Evolutionary conservation across 1,284 basidiomycete species (phyloP).

Genomic region (Ganoderma meredithae): DNA sequence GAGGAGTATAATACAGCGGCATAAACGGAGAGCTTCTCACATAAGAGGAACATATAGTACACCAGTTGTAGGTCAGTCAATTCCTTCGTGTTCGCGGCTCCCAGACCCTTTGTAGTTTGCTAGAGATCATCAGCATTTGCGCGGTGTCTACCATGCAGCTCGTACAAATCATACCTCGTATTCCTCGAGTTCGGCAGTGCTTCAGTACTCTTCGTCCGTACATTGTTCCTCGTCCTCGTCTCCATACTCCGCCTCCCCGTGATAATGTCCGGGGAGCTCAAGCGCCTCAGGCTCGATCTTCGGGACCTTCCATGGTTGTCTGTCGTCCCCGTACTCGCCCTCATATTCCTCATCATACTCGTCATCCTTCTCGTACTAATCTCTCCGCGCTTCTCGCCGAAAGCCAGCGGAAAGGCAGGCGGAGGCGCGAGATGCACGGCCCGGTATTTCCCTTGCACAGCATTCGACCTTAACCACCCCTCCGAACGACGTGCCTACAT

Average conservation of each 20-base stretch:
- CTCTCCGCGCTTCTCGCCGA: neutral
- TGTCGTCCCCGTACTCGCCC: neutral
- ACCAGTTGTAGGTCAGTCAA: neutral
- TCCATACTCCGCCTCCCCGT: neutral
- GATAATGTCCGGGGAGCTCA: neutral
- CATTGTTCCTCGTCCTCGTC: neutral
- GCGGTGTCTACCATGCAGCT: neutral
- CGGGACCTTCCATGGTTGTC: neutral
- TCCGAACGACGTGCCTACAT: neutral
- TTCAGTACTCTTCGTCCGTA: neutral
- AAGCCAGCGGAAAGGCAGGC: neutral
- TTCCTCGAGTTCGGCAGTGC: neutral
- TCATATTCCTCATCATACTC: neutral
- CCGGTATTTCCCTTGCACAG: neutral
- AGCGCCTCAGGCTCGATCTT: neutral
- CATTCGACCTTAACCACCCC: neutral
- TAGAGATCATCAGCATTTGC: no score
- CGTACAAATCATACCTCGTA: neutral
- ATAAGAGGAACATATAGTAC: neutral
- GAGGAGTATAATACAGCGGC: neutral
- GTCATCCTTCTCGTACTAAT: neutral
- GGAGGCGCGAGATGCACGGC: neutral
- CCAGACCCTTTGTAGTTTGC: no score
- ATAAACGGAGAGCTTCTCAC: neutral
- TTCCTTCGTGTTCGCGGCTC: neutral